Percentiles rank a stretch among this genome's conserved stretches.
Conservation (phyloP, 805 yeast genomes). For the Ogataea ramenticola region DNA sequence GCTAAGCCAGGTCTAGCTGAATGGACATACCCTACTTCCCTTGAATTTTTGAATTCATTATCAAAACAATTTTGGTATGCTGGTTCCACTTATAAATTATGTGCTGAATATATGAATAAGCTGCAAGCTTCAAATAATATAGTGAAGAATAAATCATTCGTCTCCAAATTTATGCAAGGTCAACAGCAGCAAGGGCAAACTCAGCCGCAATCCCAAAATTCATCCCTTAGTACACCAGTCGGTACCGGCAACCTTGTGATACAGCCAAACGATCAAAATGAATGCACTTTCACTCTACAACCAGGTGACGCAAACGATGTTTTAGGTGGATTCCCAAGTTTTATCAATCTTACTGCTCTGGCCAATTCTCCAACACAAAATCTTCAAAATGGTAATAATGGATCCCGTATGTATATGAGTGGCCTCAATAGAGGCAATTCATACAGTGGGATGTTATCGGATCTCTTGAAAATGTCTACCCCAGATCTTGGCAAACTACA, state of each 20-base stretch:
- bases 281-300: neutral
- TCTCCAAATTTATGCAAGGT: neutral
- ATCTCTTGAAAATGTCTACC: neutral
- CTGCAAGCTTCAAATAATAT: slow-evolving; percentile 1
- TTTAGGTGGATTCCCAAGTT: neutral
- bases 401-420: neutral
- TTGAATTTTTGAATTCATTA: slow-evolving; percentile 6
- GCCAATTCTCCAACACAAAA: neutral
- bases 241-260: neutral
- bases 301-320: neutral
- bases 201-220: no score
- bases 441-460: no score
- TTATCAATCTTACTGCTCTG: neutral
- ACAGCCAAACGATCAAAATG: neutral
- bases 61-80: slow-evolving; percentile 12
- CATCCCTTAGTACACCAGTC: no score
- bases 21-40: slow-evolving; percentile 9
- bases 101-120: slow-evolving; percentile 10
- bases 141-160: neutral
- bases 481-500: slow-evolving; percentile 1
- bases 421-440: no score
- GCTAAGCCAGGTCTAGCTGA: slow-evolving; percentile 5
- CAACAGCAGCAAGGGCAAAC: neutral
- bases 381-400: neutral
- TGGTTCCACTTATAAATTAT: slow-evolving; percentile 9